A percentile compares a stretch with the other conserved stretches of the same genome.
These are phyloP conservation scores for Styphnolobium japonicum DNA, from an alignment of 306 rosid genomes.

Conservation along the genomic window DNA sequence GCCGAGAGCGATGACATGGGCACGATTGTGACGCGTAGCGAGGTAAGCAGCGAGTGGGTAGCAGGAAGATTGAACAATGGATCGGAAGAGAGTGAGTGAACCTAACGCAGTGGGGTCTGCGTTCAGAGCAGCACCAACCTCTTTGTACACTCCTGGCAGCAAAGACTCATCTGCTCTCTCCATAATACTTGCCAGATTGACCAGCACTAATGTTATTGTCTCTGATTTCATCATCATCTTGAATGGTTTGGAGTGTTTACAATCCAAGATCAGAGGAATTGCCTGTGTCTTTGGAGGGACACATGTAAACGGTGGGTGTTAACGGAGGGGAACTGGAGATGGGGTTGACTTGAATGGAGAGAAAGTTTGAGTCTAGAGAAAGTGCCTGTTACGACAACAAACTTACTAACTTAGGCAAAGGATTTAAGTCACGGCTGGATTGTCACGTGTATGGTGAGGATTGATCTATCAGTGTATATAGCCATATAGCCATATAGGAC, in stretches of 20 bases:
- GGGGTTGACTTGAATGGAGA: not conserved
- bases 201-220: slow-evolving; percentile 56
- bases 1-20: slow-evolving; percentile 67
- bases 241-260: not conserved
- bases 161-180: slow-evolving; percentile 76
- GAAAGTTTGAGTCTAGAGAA: too few relatives aligned
- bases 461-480: too few relatives aligned
- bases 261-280: not conserved
- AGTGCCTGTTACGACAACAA: too few relatives aligned
- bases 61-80: slow-evolving; percentile 68
- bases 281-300: not conserved
- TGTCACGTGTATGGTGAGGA: too few relatives aligned
- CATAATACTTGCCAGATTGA: slow-evolving; percentile 69
- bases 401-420: too few relatives aligned
- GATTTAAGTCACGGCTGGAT: too few relatives aligned
- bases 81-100: slow-evolving; percentile 72
- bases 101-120: slow-evolving; percentile 82
- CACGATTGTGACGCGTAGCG: slow-evolving; percentile 68
- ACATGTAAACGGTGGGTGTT: not conserved
- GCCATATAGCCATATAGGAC: too few relatives aligned
- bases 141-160: slow-evolving; percentile 79
- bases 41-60: slow-evolving; percentile 78
- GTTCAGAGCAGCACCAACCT: slow-evolving; percentile 65
- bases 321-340: not conserved
- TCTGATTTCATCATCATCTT: slow-evolving; percentile 51